Conservation (phyloP, 2,329 filamentous ascomycete species). For the Penicillium thymicola region DNA sequence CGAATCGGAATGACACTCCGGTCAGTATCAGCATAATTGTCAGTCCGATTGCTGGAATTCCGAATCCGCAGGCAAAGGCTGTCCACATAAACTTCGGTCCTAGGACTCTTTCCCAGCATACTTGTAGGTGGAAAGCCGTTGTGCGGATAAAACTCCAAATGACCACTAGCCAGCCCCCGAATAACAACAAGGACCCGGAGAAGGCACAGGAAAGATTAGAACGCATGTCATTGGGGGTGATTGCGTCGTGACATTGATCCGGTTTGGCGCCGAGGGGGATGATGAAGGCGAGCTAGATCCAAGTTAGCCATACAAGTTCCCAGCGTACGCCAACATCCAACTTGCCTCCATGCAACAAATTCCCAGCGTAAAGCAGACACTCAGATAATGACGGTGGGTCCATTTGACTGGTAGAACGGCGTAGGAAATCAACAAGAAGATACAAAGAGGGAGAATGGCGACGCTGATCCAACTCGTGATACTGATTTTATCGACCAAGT, state of each 20-base stretch:
- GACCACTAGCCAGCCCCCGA: constrained; percentile 78
- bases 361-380: constrained; percentile 75
- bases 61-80: constrained; percentile 78
- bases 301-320: constrained; percentile 9
- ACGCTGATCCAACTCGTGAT: constrained; percentile 83
- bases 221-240: constrained; percentile 92
- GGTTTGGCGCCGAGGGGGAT: constrained; percentile 77
- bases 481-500: constrained; percentile 56
- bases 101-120: constrained; percentile 93
- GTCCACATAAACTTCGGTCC: constrained; percentile 86
- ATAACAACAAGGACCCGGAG: constrained; percentile 79
- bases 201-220: constrained; percentile 78
- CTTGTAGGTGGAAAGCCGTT: constrained; percentile 90
- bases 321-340: background rate
- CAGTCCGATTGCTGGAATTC: constrained; percentile 72
- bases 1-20: constrained; percentile 92
- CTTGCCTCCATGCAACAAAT: constrained; percentile 77
- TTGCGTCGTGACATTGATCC: constrained; percentile 78
- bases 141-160: constrained; percentile 89
- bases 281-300: constrained; percentile 74
- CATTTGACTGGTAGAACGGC: constrained; percentile 76
- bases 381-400: constrained; percentile 89
- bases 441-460: constrained; percentile 65
- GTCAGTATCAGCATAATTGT: constrained; percentile 75
- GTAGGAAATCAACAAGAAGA: constrained; percentile 79